Conservation (phyloP, 306 rosid species). For the Sesbania bispinosa region DNA sequence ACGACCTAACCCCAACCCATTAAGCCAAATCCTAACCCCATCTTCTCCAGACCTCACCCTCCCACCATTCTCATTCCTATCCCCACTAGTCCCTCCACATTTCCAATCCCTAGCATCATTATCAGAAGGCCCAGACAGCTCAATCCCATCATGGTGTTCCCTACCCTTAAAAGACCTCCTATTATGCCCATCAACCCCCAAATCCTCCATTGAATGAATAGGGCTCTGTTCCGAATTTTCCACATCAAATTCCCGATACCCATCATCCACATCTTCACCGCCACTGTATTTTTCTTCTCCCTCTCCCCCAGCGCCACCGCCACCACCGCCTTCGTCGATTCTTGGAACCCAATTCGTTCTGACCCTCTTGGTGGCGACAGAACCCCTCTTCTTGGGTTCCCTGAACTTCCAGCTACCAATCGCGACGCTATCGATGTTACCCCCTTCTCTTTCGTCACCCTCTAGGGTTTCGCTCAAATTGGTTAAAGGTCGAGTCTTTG, state of each 20-base stretch:
- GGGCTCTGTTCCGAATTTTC: slow-evolving; percentile 85
- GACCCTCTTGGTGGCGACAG: slow-evolving; percentile 56
- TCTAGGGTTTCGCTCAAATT: slow-evolving; percentile 77
- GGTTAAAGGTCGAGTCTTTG: slow-evolving; percentile 80
- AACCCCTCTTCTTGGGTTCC: slow-evolving; percentile 76
- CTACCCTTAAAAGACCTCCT: slow-evolving; percentile 63
- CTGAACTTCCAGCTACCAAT: slow-evolving; percentile 88
- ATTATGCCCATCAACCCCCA: slow-evolving; percentile 65
- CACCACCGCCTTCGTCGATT: slow-evolving; percentile 55
- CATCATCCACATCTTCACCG: slow-evolving; percentile 72
- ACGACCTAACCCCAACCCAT: slow-evolving; percentile 80
- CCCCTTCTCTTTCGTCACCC: slow-evolving; percentile 49
- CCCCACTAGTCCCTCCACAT: slow-evolving; percentile 41
- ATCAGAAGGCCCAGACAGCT: slow-evolving; percentile 80
- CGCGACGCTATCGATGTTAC: slow-evolving; percentile 56
- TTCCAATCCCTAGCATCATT: slow-evolving; percentile 72
- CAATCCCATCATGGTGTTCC: slow-evolving; percentile 67
- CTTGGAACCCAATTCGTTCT: slow-evolving; percentile 88
- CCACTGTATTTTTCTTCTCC: slow-evolving; percentile 65
- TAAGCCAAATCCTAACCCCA: slow-evolving; percentile 90
- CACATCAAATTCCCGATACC: slow-evolving; percentile 65
- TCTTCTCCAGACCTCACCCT: slow-evolving; percentile 67
- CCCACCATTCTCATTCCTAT: slow-evolving; percentile 56
- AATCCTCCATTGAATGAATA: slow-evolving; percentile 64
- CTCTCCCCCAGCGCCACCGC: slow-evolving; percentile 35